Conservation (phyloP, 2,329 filamentous ascomycete genomes). For the Triangularia verruculosa region DNA sequence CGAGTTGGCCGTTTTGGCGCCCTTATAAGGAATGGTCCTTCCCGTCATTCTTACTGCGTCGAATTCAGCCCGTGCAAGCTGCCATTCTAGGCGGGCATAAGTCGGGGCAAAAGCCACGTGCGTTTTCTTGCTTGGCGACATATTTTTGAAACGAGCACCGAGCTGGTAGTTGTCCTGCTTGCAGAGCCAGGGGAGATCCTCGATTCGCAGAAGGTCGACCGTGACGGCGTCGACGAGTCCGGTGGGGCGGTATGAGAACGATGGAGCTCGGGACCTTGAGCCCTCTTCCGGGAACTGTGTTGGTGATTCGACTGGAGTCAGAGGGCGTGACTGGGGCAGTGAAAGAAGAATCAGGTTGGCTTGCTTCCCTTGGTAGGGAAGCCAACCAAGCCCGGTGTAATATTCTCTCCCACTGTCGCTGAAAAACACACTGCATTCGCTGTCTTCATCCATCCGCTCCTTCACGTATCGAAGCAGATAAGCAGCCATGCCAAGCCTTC, state of each 20-base stretch:
- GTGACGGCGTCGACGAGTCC: neutral
- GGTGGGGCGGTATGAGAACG: neutral
- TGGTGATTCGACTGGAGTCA: neutral
- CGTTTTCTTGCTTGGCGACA: slow-evolving; percentile 29
- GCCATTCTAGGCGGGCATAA: slow-evolving; percentile 33
- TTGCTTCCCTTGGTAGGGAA: slow-evolving; percentile 32
- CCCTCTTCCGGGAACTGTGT: neutral
- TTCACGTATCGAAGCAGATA: slow-evolving; percentile 35
- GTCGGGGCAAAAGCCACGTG: slow-evolving; percentile 36
- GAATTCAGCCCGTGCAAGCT: slow-evolving; percentile 33
- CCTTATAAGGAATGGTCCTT: slow-evolving; percentile 17
- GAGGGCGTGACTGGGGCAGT: neutral
- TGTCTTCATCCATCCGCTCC: slow-evolving; percentile 34
- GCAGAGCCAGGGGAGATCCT: slow-evolving; percentile 29
- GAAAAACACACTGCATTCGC: slow-evolving; percentile 37
- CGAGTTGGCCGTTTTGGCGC: slow-evolving; percentile 30
- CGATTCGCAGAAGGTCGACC: slow-evolving; percentile 4
- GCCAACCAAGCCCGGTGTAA: slow-evolving; percentile 37
- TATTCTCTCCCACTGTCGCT: slow-evolving; percentile 35
- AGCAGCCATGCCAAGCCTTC: slow-evolving; percentile 37
- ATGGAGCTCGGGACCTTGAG: neutral
- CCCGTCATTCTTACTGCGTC: slow-evolving; percentile 27
- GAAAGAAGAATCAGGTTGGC: slow-evolving; percentile 33
- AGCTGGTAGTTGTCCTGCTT: slow-evolving; percentile 30
- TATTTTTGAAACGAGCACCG: slow-evolving; percentile 24